These are phyloP conservation scores for Gigaspora rosea DNA, from an alignment of 192 early-diverging fungal species.

Conservation along the genomic window DNA sequence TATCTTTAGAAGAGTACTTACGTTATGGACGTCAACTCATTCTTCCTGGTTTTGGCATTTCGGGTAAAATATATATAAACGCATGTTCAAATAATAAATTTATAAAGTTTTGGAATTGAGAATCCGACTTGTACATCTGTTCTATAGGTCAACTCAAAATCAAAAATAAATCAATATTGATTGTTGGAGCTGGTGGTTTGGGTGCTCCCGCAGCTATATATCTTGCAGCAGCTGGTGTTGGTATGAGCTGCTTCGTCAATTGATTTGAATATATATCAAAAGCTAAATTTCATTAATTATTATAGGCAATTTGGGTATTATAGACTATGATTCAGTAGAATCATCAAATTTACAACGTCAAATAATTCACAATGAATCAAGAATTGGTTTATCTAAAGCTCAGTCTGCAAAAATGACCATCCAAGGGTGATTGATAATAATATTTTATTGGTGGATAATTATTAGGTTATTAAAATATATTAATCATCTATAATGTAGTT, in stretches of 20 bases:
- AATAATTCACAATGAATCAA: constrained; percentile 83
- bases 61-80: constrained; percentile 47
- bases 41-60: constrained; percentile 71
- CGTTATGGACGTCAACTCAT: constrained; percentile 88
- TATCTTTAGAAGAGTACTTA: constrained; percentile 61
- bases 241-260: constrained; percentile 31
- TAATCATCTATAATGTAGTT: constrained; percentile 38
- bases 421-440: constrained; percentile 40
- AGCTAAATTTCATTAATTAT: not conserved
- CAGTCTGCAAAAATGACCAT: constrained; percentile 69
- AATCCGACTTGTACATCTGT: not conserved
- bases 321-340: constrained; percentile 92
- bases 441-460: not conserved
- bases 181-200: constrained; percentile 95
- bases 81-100: not conserved
- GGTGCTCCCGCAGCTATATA: constrained; percentile 88
- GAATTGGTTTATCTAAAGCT: constrained; percentile 71
- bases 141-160: constrained; percentile 73
- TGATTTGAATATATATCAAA: not conserved
- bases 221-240: constrained; percentile 86
- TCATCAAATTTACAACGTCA: constrained; percentile 93
- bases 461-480: too few species aligned
- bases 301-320: constrained; percentile 69
- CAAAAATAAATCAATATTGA: constrained; percentile 70
- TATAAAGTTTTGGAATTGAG: not conserved